Evolutionary conservation across 164 flowering plant genomes (phyloP).

Genomic region (Vitis riparia): DNA sequence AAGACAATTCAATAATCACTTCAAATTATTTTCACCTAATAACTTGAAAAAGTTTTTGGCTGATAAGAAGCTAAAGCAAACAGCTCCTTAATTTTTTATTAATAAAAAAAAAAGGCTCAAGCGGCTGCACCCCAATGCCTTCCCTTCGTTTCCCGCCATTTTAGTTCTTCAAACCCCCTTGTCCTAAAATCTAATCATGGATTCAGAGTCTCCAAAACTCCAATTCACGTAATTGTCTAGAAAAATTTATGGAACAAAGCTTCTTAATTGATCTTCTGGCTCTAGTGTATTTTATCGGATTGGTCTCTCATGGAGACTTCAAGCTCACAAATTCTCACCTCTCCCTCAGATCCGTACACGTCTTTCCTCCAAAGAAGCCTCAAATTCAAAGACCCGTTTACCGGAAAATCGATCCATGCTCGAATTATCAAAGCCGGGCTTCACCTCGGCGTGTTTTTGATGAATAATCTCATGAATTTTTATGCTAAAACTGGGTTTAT

Average conservation of each 20-base stretch:
- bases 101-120: too few species aligned
- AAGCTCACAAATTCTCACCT: not conserved
- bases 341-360: constrained; percentile 36
- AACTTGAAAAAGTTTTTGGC: too few species aligned
- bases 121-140: too few species aligned
- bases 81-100: too few species aligned
- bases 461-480: constrained; percentile 64
- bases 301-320: constrained; percentile 16
- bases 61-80: too few species aligned
- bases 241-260: not conserved
- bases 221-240: not conserved
- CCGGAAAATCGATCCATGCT: constrained; percentile 58
- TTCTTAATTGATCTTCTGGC: not conserved
- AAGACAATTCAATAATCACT: too few species aligned
- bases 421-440: constrained; percentile 59
- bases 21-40: too few species aligned
- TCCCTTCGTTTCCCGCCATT: too few species aligned
- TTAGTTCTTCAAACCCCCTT: too few species aligned
- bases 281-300: not conserved
- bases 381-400: constrained; percentile 30
- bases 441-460: constrained; percentile 47
- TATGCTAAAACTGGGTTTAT: constrained; percentile 56
- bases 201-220: not conserved
- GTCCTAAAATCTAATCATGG: too few species aligned
- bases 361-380: constrained; percentile 52